Base-by-base conservation (phyloP, 306 rosid genomes). In the Medicago arabica region DNA sequence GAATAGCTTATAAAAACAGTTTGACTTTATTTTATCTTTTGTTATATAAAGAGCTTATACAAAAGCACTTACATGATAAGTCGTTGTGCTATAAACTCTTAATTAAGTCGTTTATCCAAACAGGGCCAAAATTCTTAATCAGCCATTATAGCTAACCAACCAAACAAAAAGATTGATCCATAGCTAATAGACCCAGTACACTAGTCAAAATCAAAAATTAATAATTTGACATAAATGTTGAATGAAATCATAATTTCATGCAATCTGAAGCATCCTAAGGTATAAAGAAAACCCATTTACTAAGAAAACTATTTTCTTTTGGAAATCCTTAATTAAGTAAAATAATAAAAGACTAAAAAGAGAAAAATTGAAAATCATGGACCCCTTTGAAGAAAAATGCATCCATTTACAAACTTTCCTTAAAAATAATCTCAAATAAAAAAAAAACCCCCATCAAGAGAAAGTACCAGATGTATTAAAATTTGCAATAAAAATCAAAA, bases 201-300 rank as follows among this genome's bases (percentile, higher is more conserved):
- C 5, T 34, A 34, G 38, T 6, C 7, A 34, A 34, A 34, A 31
- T 14, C 38, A 38, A 23, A 63, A 57, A 14, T 51, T 31, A 74
- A 78, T 61, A 1, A 74, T 18, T 49, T 36, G 16, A 61, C 55
- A 57, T 63, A 73, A 9, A 36, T 25, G 18, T 59, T 57, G 25
- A 6, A 40, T 71, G 15, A 39, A 75, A 61, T 51, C 59, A 62
- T 49, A 69, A 75, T 60, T 68, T 41, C 67, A 36, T 15, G 49
- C 6, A 58, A 83, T 83, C 55, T 66, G 67, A 83, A 63, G 60
- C 82, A 66, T 47, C 19, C n/a, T n/a, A n/a, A n/a, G n/a, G n/a
- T n/a, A n/a, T n/a, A n/a, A n/a, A n/a, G n/a, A n/a, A n/a, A n/a
- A n/a, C n/a, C n/a, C n/a, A n/a, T n/a, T n/a, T n/a, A n/a, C n/a